Base-by-base conservation (phyloP, 805 yeast genomes). In the Zygosaccharomyces gambellarensis region DNA sequence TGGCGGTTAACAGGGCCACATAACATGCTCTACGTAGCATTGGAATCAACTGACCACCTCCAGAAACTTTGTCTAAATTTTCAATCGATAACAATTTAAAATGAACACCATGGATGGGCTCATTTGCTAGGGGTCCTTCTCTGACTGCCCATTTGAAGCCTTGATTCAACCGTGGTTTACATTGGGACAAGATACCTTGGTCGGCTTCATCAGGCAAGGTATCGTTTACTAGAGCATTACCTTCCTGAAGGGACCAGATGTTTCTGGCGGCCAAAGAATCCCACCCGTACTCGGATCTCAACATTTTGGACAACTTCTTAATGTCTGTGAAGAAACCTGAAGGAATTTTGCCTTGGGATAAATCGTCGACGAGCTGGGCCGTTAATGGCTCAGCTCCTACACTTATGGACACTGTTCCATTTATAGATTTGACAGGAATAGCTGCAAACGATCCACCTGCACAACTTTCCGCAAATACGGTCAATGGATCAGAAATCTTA, bases 91-190 rank as follows among this genome's bases (percentile, higher is more conserved):
- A 72, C 36, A 94, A 74, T 48, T 81, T 80, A 66, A 94, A 89
- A 54, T 79, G 81, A 5, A 83, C 80, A 47, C 82, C 78, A 46
- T 87, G 70, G 5, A 94, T 73, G 0, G 87, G 83, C 62, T 89
- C 97, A 52, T 86, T 96, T 53, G 95, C 82, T n/a, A 94, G 71
- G 0, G 99, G 99, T 0, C 99, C 99, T 59, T 87, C 96, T 48
- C 80, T 74, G 0, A 79, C 74, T 2, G 85, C 84, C 94, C 96
- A 87, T 58, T 78, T 76, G 68, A 92, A 94, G 0, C 98, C 99
- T 56, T 83, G 84, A 2, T 72, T 68, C 1, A 90, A 76, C 2
- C 80, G 71, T 5, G 78, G 82, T 52, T 79, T 82, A 27, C 78
- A 72, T 0, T 69, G 46, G 1, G 58, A 50, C 30, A 86, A 58